Evolutionary conservation across 1,284 basidiomycete species (phyloP), one percentile per base, ranked within the genome.

Genomic region (Exobasidium cylindrosporum): DNA sequence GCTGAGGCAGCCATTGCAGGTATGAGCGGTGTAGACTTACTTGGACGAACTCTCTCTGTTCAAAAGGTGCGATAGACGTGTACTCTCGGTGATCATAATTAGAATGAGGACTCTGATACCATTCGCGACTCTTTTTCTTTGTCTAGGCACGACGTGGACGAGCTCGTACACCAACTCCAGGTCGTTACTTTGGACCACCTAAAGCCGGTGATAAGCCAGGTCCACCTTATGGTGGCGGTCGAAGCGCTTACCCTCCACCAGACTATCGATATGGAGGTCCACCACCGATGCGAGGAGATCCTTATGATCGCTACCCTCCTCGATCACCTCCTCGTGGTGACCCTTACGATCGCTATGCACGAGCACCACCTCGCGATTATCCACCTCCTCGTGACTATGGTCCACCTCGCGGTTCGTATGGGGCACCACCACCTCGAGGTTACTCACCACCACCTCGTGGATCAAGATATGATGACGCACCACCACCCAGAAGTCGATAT

Each of bases 101-200:
- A n/a, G n/a, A n/a, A n/a, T n/a, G n/a, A n/a, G n/a, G n/a, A n/a
- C n/a, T n/a, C n/a, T n/a, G n/a, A n/a, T 28, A 21, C 14, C 17
- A 31, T 13, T 53, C n/a, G 29, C 14, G 31, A 10, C 56, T 10
- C 30, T 49, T 13, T 17, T 44, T 28, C 30, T 43, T 64, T 6
- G 50, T 46, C 17, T 66, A 93, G 91, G 94, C 94, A 74, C 90
- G 91, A 66, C 89, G 94, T 77, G 92, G 89, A 62, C 89, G 94
- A 71, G 92, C 93, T 23, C 86, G 94, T 67, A 97, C 93, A 4
- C 94, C 94, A 2, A 97, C 94, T 11, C 94, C 94, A 14, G 94
- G 94, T 53, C 84, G 89, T 62, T 97, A 97, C 85, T 91, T 90
- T 70, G 92, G 92, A 0, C 91, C 92, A 44, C 89, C 91, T 59